Evolutionary conservation across 768 basidiomycete genomes (phyloP).

Genomic region (Lentinula aciculospora): DNA sequence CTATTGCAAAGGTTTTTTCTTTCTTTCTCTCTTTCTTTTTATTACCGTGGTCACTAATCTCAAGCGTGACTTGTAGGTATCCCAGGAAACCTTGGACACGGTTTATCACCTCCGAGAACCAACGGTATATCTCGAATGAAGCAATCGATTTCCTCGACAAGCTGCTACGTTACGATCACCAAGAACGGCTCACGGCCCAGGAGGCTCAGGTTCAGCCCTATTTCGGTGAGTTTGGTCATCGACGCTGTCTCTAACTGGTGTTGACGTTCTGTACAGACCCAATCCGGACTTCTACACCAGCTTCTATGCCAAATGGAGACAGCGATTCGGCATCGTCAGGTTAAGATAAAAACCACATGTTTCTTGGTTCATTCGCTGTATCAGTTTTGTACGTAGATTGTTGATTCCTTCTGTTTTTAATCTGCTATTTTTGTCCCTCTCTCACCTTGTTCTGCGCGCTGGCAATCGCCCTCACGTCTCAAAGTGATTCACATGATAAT

Average conservation of each 20-base stretch:
- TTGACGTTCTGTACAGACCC: constrained; percentile 44
- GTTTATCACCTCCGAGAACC: constrained; percentile 94
- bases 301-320: constrained; percentile 49
- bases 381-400: constrained; percentile 4
- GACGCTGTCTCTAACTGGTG: constrained; percentile 9
- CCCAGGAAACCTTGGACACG: constrained; percentile 93
- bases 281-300: constrained; percentile 42
- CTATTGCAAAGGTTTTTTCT: constrained; percentile 70
- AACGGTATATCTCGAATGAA: constrained; percentile 94
- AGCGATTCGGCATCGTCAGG: constrained; percentile 54
- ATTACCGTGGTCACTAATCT: neutral
- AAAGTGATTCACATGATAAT: constrained; percentile 4
- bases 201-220: constrained; percentile 93
- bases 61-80: constrained; percentile 44
- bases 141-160: constrained; percentile 96
- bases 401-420: neutral
- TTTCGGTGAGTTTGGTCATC: constrained; percentile 54
- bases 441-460: neutral
- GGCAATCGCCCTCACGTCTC: neutral
- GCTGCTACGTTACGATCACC: constrained; percentile 93
- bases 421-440: neutral
- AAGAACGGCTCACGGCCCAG: constrained; percentile 90
- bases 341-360: constrained; percentile 20
- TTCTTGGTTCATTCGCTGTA: neutral
- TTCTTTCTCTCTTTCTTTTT: neutral